These are phyloP conservation scores for Macrocybe gigantea DNA, from an alignment of 768 basidiomycete species.

Conservation along the genomic window DNA sequence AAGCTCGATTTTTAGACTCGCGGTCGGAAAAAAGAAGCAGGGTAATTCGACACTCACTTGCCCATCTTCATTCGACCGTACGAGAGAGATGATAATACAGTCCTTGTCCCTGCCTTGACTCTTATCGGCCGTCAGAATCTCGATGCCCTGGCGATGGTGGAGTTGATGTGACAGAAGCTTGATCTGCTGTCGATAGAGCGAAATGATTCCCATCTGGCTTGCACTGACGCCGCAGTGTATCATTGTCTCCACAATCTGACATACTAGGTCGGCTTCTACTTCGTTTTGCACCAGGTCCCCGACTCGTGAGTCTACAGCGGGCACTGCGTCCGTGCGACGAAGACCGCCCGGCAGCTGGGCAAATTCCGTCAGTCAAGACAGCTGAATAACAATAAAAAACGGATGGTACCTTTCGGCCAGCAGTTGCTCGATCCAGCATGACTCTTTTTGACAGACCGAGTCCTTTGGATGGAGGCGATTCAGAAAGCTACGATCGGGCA, in stretches of 20 bases:
- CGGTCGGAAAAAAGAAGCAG: not conserved
- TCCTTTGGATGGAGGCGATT: constrained; percentile 32
- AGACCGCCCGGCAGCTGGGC: constrained; percentile 76
- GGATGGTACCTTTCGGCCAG: constrained; percentile 54
- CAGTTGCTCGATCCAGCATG: constrained; percentile 71
- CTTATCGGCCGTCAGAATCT: constrained; percentile 88
- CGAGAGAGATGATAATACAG: constrained; percentile 89
- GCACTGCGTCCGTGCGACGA: constrained; percentile 84
- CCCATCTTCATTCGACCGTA: constrained; percentile 76
- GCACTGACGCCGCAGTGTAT: constrained; percentile 57
- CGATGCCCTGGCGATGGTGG: constrained; percentile 49
- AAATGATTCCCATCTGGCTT: constrained; percentile 80
- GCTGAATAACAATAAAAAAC: not conserved
- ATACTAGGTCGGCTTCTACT: constrained; percentile 64
- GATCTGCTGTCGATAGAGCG: constrained; percentile 92
- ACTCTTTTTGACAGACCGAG: constrained; percentile 23
- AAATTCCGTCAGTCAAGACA: not conserved
- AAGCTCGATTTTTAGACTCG: constrained; percentile 2
- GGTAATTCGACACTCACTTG: constrained; percentile 43
- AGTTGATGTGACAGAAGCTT: constrained; percentile 76
- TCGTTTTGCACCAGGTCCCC: constrained; percentile 91
- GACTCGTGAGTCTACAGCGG: constrained; percentile 73
- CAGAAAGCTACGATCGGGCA: constrained; percentile 46
- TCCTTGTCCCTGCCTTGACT: constrained; percentile 97
- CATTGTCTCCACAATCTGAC: constrained; percentile 65